phyloP scores from a whole-genome alignment of 148 eudicot genomes.

The Chenopodium quinoa region DNA sequence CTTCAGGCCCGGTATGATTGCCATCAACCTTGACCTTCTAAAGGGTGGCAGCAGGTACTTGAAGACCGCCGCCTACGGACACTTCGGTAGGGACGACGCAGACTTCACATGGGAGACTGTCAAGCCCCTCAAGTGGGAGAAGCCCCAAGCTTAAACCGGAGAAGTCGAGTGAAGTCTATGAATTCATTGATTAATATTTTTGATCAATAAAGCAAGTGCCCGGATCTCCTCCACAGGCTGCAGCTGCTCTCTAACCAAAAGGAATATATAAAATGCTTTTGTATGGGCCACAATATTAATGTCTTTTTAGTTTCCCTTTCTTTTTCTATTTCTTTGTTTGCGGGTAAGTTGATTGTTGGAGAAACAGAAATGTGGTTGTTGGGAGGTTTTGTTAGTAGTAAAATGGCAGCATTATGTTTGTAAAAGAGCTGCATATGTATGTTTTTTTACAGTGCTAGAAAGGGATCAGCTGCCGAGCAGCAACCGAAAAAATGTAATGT shows the following conservation, averaged over 20 bases:
- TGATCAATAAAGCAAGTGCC: conserved; percentile 32
- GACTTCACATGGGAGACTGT: conserved; percentile 54
- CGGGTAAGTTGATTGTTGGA: conserved; percentile 9
- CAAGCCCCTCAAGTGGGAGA: conserved; percentile 53
- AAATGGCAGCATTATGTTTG: conserved; percentile 8
- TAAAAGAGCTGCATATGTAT: conserved; percentile 17
- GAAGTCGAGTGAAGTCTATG: background rate
- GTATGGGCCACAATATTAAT: conserved; percentile 15
- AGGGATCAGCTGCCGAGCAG: conserved; percentile 29
- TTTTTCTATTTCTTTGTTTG: conserved; percentile 4
- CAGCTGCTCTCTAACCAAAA: conserved; percentile 21
- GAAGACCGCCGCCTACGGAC: conserved; percentile 54
- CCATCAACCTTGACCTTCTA: conserved; percentile 40
- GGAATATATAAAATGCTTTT: conserved; percentile 11
- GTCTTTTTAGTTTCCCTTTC: background rate
- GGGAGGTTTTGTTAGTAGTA: conserved; percentile 14
- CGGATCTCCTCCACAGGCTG: conserved; percentile 15
- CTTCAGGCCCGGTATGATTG: conserved; percentile 53
- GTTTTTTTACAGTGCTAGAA: conserved; percentile 11
- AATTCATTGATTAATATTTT: conserved; percentile 27
- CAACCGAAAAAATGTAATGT: conserved; percentile 23
- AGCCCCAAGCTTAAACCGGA: conserved; percentile 32
- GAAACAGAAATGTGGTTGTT: background rate
- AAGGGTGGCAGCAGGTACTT: conserved; percentile 47
- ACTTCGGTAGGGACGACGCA: conserved; percentile 46